Evolutionary conservation across 2,329 filamentous ascomycete species (phyloP), one percentile per base, ranked within the genome.

Genomic region (Sphaceloma murrayae): DNA sequence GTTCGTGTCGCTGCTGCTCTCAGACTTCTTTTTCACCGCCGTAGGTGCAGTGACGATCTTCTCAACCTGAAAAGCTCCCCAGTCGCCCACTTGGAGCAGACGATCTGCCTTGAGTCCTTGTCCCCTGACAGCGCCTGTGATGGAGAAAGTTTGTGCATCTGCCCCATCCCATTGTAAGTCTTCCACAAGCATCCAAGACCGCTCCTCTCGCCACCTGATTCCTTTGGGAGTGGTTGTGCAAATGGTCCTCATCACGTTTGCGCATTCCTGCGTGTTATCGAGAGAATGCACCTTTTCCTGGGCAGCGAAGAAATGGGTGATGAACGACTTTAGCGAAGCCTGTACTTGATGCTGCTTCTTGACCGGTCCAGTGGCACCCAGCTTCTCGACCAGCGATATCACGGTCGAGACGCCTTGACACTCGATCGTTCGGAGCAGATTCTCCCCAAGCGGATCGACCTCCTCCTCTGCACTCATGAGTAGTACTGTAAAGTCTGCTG

Each of bases 111-210:
- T 96, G 43, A 98, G 62, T 6, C 83, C 82, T 58, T 79, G 85
- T 24, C 91, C 91, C 57, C 91, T 75, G 19, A 96, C 78, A 3
- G 91, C 77, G 53, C 91, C 91, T 0, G 85, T 93, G 31, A 98
- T 59, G 2, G 62, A 57, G 10, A 47, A 21, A 19, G 61, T 58
- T 6, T 57, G 52, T 24, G 59, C 57, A 16, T 60, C 54, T 34
- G 75, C 72, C 1, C 72, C 68, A 8, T 77, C 73, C 73, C 87
- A 94, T 53, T 75, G 67, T 43, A 94, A 70, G 19, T 88, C 75
- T 52, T 98, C 91, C 3, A 89, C 77, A 46, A 94, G 67, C 81
- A 98, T 85, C 85, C 91, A 98, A 55, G 87, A 94, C 53, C 91
- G 76, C 52, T 94, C 86, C 43, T 98, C 91, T 54, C 91, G 78